Conservation (phyloP, 108 stramenopile genomes). For the Fragilaria radians region DNA sequence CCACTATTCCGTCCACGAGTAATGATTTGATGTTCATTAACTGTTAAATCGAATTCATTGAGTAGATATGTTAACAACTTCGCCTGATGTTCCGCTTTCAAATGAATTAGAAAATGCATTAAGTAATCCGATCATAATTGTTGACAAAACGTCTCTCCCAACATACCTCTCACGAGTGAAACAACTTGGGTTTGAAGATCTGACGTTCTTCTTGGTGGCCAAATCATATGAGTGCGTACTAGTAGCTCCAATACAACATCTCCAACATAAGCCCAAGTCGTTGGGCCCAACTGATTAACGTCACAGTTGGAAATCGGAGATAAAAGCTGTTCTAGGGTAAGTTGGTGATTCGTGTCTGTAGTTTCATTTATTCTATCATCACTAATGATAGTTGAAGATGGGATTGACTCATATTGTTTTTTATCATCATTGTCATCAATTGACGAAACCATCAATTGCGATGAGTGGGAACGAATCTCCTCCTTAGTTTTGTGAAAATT, state of each 20-base stretch:
- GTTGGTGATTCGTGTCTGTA: no score
- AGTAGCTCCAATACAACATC: slow-evolving; percentile 79
- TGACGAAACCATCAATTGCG: no score
- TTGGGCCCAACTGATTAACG: slow-evolving; percentile 69
- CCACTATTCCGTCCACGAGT: slow-evolving; percentile 70
- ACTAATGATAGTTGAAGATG: no score
- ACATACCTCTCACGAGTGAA: slow-evolving; percentile 66
- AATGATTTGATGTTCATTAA: slow-evolving; percentile 51
- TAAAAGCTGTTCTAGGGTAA: slow-evolving; percentile 16
- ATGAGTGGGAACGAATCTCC: no score
- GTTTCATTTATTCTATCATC: no score
- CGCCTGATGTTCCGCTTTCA: slow-evolving; percentile 75
- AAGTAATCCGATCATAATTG: no score
- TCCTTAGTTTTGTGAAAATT: no score
- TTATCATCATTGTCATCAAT: no score
- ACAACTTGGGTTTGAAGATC: slow-evolving; percentile 68
- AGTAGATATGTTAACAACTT: slow-evolving; percentile 45
- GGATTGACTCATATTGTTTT: no score
- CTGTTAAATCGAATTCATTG: slow-evolving; percentile 40
- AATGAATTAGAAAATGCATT: neutral
- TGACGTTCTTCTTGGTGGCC: slow-evolving; percentile 66
- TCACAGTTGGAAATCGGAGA: slow-evolving; percentile 18
- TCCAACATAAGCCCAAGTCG: slow-evolving; percentile 76
- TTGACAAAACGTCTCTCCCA: neutral
- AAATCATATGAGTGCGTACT: slow-evolving; percentile 68